Evolutionary conservation across 192 early-diverging fungal genomes (phyloP).

Genomic region (Bifiguratus adelaidae): DNA sequence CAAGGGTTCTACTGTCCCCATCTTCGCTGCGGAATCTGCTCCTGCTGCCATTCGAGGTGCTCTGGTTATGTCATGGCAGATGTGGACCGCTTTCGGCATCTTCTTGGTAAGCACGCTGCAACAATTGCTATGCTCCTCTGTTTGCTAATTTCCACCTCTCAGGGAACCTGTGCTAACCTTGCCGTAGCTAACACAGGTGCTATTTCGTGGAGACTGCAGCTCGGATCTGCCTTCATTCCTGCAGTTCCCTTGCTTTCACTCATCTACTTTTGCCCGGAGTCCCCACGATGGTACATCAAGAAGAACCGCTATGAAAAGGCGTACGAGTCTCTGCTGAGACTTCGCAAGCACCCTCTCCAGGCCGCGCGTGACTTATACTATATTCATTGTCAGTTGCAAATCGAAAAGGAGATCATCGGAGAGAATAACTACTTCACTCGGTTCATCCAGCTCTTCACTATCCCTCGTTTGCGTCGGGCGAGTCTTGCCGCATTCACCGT

Average conservation of each 20-base stretch:
- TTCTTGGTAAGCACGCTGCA: too few species aligned
- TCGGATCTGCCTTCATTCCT: neutral
- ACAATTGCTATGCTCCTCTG: too few species aligned
- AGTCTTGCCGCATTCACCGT: conserved; percentile 3
- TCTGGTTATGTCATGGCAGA: conserved; percentile 5
- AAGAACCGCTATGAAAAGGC: neutral
- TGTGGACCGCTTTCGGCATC: conserved; percentile 3
- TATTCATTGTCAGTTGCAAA: too few species aligned
- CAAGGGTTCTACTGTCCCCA: neutral
- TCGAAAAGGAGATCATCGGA: neutral
- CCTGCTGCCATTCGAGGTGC: neutral
- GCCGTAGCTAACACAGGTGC: neutral
- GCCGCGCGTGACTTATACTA: conserved; percentile 2
- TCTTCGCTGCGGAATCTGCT: conserved; percentile 4
- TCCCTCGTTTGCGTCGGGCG: conserved; percentile 1
- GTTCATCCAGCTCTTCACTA: neutral
- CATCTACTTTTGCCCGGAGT: conserved; percentile 1
- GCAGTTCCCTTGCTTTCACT: neutral
- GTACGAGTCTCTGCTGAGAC: neutral
- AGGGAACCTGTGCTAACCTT: too few species aligned
- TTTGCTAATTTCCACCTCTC: too few species aligned
- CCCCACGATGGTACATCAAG: conserved; percentile 2
- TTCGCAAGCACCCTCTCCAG: conserved; percentile 1
- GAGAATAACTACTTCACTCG: neutral
- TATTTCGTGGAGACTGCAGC: neutral